Percentiles rank a stretch among this genome's conserved stretches.
Evolutionary conservation across 208 protist species (phyloP).

Genomic region (Leishmania martiniquensis): DNA sequence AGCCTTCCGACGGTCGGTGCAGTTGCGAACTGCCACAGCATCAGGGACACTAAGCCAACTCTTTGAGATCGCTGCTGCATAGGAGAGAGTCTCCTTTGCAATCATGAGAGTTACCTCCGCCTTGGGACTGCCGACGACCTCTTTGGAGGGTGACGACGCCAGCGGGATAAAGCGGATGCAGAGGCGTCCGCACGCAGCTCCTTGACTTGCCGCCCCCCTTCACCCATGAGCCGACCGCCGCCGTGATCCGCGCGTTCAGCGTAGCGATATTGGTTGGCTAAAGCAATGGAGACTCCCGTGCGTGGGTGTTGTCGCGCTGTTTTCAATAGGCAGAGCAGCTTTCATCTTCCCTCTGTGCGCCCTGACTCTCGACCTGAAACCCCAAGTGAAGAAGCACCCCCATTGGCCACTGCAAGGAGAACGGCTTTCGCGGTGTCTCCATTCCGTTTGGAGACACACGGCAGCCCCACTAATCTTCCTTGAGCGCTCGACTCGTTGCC

Average conservation of each 20-base stretch:
- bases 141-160: conserved; percentile 4
- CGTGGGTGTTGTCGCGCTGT: conserved; percentile 32
- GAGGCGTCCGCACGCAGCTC: conserved; percentile 24
- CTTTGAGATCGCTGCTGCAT: conserved; percentile 21
- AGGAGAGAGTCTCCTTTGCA: conserved; percentile 4
- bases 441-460: conserved; percentile 28
- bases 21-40: conserved; percentile 9
- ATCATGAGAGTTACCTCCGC: conserved; percentile 14
- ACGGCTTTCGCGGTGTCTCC: conserved; percentile 44
- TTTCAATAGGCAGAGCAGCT: conserved; percentile 22
- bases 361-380: conserved; percentile 35
- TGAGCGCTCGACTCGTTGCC: conserved; percentile 15
- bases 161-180: neutral
- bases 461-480: conserved; percentile 15
- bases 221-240: conserved; percentile 50
- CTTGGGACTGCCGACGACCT: conserved; percentile 3
- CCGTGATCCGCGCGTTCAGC: conserved; percentile 42
- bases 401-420: conserved; percentile 76
- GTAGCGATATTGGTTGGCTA: conserved; percentile 19
- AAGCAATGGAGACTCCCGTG: conserved; percentile 30
- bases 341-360: conserved; percentile 24
- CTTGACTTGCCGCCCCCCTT: conserved; percentile 30
- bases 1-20: neutral
- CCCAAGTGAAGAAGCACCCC: conserved; percentile 67
- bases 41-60: conserved; percentile 36